Evolutionary conservation across 192 early-diverging fungal genomes (phyloP).

Genomic region (Mortierella alpina): DNA sequence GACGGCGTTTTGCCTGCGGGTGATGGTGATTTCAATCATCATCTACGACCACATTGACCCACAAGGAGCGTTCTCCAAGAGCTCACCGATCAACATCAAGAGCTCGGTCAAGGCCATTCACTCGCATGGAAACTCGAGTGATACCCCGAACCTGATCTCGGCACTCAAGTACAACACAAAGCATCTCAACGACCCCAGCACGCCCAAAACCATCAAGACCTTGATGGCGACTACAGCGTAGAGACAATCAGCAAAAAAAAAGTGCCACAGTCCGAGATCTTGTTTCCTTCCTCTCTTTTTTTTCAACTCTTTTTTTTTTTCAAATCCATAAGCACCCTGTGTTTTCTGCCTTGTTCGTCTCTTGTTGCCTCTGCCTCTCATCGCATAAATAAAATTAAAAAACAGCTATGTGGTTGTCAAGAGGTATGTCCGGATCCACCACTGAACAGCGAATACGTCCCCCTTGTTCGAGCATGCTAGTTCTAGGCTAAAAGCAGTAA

Average conservation of each 20-base stretch:
- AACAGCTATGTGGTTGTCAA: no score
- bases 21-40: constrained; percentile 89
- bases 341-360: no score
- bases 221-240: constrained; percentile 52
- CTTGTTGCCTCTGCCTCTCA: no score
- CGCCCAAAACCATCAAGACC: constrained; percentile 75
- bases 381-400: no score
- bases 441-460: no score
- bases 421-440: no score
- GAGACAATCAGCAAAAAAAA: not conserved
- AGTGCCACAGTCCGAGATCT: not conserved
- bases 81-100: constrained; percentile 82
- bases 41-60: constrained; percentile 92
- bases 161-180: constrained; percentile 81
- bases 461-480: no score
- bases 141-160: constrained; percentile 73
- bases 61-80: constrained; percentile 79
- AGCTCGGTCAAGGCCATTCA: constrained; percentile 75
- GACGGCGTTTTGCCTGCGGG: constrained; percentile 83
- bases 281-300: not conserved
- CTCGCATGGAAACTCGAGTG: constrained; percentile 62
- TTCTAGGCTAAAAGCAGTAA: no score
- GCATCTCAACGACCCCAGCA: constrained; percentile 83
- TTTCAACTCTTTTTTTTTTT: no score
- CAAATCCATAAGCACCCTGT: no score